These are phyloP conservation scores for Aspergillus costaricaensis DNA, from an alignment of 2,329 filamentous ascomycete species.

Conservation along the genomic window DNA sequence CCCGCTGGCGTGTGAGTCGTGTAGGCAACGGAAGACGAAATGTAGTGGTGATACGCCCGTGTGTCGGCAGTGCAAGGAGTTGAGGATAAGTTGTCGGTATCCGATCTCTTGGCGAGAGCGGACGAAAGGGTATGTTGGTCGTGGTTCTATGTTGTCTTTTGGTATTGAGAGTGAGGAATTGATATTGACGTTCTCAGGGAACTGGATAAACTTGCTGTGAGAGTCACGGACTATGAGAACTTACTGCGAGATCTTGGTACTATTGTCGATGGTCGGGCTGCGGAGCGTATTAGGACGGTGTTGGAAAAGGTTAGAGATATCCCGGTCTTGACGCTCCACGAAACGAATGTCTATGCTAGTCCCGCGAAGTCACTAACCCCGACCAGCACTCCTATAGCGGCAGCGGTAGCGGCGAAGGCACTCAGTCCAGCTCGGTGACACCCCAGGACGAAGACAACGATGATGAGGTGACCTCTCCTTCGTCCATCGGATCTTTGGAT, in stretches of 20 bases:
- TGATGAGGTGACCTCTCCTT: conserved; percentile 32
- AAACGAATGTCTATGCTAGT: conserved; percentile 1
- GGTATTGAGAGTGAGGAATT: conserved; percentile 4
- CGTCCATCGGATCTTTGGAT: conserved; percentile 46
- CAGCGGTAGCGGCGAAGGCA: conserved; percentile 22
- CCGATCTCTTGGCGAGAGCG: conserved; percentile 42
- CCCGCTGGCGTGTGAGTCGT: conserved; percentile 45
- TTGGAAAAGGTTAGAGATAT: conserved; percentile 39
- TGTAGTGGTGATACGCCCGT: conserved; percentile 46
- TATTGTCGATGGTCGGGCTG: conserved; percentile 36
- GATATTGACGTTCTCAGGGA: conserved; percentile 26
- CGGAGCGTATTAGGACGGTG: conserved; percentile 37
- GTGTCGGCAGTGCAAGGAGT: conserved; percentile 44
- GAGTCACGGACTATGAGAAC: conserved; percentile 41
- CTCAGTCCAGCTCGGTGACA: conserved; percentile 33
- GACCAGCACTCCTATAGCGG: conserved; percentile 25
- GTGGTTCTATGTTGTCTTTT: not conserved
- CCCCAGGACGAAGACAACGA: conserved; percentile 32
- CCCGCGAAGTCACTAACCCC: not conserved
- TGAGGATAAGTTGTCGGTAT: conserved; percentile 42
- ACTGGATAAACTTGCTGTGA: conserved; percentile 37
- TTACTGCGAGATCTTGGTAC: conserved; percentile 39
- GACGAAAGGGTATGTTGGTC: conserved; percentile 36
- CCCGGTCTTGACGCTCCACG: not conserved
- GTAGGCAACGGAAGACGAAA: conserved; percentile 47